Evolutionary conservation across 2,329 filamentous ascomycete species (phyloP), one percentile per base, ranked within the genome.

Genomic region (Trichoderma sp.): DNA sequence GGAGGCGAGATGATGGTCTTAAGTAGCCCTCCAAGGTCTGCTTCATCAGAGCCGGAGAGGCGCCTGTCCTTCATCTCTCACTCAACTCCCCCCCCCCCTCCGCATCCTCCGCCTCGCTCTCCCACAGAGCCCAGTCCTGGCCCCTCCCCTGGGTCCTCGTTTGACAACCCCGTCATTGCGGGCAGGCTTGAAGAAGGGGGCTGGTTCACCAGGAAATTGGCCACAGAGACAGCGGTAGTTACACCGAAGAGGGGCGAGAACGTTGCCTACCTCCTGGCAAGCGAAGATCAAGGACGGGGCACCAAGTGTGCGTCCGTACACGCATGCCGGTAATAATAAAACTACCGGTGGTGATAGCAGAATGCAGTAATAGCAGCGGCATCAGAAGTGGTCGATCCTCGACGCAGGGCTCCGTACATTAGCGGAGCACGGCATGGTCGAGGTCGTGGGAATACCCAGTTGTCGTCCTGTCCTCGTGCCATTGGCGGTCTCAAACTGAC

Each of bases 1-100:
- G 63, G 62, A 66, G 68, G 66, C 64, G 55, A 48, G 64, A 30
- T 54, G 14, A 55, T 39, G 30, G 65, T 68, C 65, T 71, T 71
- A 71, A 71, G 64, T 71, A 71, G 39, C 51, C 59, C 14, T 24
- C 28, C 34, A 55, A 34, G 3, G 47, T 24, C 24, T 34, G 12
- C 14, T 19, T 7, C 21, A 51, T 60, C n/a, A n/a, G n/a, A n/a
- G n/a, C 12, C 24, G 9, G 15, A 21, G 5, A 21, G n/a, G 24
- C 17, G 34, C 24, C 19, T 28, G 30, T 50, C 26, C 21, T 41
- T 43, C 45, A 17, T 15, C 47, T 43, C 44, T 48, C 44, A n/a
- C n/a, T n/a, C n/a, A n/a, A n/a, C n/a, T n/a, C n/a, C n/a, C n/a
- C n/a, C n/a, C n/a, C 5, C 28, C 28, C 56, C 26, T 59, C 28